These are phyloP conservation scores for Tuber magnatum DNA, from an alignment of 495 filamentous ascomycete species.

Conservation along the genomic window DNA sequence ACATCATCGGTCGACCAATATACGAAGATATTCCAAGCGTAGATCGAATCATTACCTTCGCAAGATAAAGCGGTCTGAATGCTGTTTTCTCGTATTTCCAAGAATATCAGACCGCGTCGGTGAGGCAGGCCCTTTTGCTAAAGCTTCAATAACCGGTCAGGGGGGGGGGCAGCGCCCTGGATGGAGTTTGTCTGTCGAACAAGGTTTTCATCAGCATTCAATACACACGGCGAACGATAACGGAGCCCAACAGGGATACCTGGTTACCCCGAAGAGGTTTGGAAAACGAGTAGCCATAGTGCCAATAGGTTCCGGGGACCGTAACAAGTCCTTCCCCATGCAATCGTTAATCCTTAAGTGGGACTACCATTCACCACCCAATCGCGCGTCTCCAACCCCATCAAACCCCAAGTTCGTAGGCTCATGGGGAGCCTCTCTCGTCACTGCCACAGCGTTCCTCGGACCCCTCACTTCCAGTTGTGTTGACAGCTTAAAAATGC, in stretches of 20 bases:
- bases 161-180: conserved; percentile 12
- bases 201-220: conserved; percentile 1
- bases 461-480: conserved; percentile 40
- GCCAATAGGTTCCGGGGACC: conserved; percentile 6
- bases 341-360: conserved; percentile 11
- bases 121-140: conserved; percentile 31
- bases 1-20: conserved; percentile 35
- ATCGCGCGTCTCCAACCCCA: conserved; percentile 8
- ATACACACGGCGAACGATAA: neutral
- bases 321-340: conserved; percentile 7
- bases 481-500: conserved; percentile 36
- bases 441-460: conserved; percentile 26
- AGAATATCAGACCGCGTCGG: conserved; percentile 59
- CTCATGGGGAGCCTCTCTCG: conserved; percentile 17
- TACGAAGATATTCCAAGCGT: neutral
- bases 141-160: neutral
- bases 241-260: neutral
- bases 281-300: conserved; percentile 26
- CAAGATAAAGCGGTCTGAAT: conserved; percentile 85
- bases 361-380: conserved; percentile 36
- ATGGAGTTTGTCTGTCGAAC: neutral
- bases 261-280: neutral
- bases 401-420: conserved; percentile 7
- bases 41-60: conserved; percentile 53
- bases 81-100: conserved; percentile 64